Base-by-base conservation (phyloP, 2,329 filamentous ascomycete genomes). In the Chlorencoelia australis region DNA sequence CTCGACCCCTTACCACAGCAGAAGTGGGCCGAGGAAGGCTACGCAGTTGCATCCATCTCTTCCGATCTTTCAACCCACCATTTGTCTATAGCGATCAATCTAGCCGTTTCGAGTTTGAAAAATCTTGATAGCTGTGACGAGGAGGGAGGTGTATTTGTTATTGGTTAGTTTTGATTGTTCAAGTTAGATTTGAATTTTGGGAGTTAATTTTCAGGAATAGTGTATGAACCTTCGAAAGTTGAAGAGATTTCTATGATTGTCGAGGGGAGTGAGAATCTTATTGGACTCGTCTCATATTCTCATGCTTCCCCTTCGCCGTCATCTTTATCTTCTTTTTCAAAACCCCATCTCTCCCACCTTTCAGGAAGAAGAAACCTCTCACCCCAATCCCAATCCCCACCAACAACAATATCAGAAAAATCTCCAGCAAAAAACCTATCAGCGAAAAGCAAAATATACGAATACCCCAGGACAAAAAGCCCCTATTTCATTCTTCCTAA, bases 21-120 rank as follows among this genome's bases (percentile, higher is more conserved):
- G 29, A 60, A 61, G 49, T 61, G 58, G 57, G 58, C 59, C 6
- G 57, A 60, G 32, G 57, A 60, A 35, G 56, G 58, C 3, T 61
- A 54, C 40, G 46, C 53, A 2, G 54, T 33, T 10, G 30, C 4
- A 25, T n/a, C 15, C 15, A 21, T 22, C n/a, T 33, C 5, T 33
- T 7, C 17, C n/a, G 30, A 14, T 37, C 40, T 21, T 20, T 49
- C 16, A 30, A 33, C 15, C 16, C 37, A 16, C 20, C 22, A 17
- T 21, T 29, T 19, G 29, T 33, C 27, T 33, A 24, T 33, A 38
- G 21, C 8, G 13, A 38, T 28, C 24, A 21, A n/a, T n/a, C n/a
- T n/a, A n/a, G n/a, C n/a, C n/a, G n/a, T n/a, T n/a, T n/a, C n/a
- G n/a, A n/a, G n/a, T n/a, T n/a, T n/a, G n/a, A n/a, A n/a, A n/a